These are phyloP conservation scores for Schizopora paradoxa DNA, from an alignment of 1,284 basidiomycete genomes.

Conservation along the genomic window DNA sequence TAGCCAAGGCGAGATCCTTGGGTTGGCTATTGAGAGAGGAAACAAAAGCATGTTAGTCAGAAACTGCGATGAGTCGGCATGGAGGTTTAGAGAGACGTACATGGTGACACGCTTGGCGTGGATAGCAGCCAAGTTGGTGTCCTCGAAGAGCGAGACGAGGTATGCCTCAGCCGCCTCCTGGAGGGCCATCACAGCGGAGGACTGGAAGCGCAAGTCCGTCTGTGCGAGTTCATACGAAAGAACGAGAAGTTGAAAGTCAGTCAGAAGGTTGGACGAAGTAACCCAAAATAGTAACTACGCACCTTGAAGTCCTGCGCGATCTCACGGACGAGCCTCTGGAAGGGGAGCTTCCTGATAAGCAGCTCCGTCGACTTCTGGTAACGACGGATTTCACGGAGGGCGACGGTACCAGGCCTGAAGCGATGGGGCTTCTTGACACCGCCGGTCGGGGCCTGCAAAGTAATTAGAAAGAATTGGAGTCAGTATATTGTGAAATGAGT, in stretches of 20 bases:
- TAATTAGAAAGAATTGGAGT: constrained; percentile 7
- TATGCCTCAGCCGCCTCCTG: constrained; percentile 97
- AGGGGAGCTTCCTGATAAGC: constrained; percentile 92
- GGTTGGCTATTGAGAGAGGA: constrained; percentile 49
- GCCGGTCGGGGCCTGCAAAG: constrained; percentile 67
- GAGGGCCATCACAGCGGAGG: constrained; percentile 91
- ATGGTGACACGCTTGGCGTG: constrained; percentile 92
- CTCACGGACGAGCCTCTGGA: constrained; percentile 94
- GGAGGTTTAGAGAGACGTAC: constrained; percentile 31
- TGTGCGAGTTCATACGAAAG: constrained; percentile 26
- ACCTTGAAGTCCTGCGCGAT: constrained; percentile 98
- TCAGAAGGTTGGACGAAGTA: constrained; percentile 22
- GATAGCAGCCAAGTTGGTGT: constrained; percentile 90
- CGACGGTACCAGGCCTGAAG: constrained; percentile 97
- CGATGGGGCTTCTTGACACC: constrained; percentile 98
- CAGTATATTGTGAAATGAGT: constrained; percentile 15
- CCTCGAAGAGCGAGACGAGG: constrained; percentile 92
- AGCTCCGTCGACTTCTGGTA: constrained; percentile 98
- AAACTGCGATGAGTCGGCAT: constrained; percentile 4
- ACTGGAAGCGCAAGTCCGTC: constrained; percentile 96
- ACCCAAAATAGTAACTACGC: constrained; percentile 5
- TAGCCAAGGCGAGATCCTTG: constrained; percentile 85
- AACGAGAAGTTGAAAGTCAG: constrained; percentile 9
- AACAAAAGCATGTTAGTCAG: constrained; percentile 21
- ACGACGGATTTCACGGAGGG: constrained; percentile 95